Evolutionary conservation across 495 filamentous ascomycete genomes (phyloP), one percentile per base, ranked within the genome.

Genomic region (Lasiosphaeria miniovina): DNA sequence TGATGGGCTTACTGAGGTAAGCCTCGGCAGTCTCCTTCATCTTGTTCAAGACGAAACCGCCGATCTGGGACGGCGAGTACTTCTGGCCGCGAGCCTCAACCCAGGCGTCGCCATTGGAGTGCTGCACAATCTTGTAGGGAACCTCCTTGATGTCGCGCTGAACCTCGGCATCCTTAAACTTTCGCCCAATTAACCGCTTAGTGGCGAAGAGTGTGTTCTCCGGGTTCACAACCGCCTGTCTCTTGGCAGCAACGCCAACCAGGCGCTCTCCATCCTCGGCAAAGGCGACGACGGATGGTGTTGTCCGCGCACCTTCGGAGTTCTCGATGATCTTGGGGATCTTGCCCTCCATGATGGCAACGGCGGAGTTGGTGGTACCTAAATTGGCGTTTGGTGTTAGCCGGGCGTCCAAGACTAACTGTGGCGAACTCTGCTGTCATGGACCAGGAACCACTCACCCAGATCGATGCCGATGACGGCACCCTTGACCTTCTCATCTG

Each of bases 191-290:
- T 73, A 98, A 86, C 86, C 94, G 91, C 88, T 98, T 98, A 61
- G 94, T 98, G 77, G 94, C 94, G 74, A 98, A 98, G 52, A 98
- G 87, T 52, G 94, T 98, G 80, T 98, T 98, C 77, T 98, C 94
- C 4, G 94, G 94, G 83, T 98, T 98, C 66, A 98, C 95, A 66
- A 98, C 95, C 52, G 94, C 94, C 78, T 98, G 94, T 71, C 94
- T 93, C 86, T 98, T 98, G 63, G 94, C 94, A 52, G 94, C 91
- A 66, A 98, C 91, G 89, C 94, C 94, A 64, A 98, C 94, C 59
- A 98, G 80, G 62, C 95, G 90, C 84, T 98, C 94, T 59, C 95
- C 95, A 77, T 96, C 92, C 79, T 96, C 87, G 49, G 94, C 89
- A 78, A 98, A 98, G 67, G 90, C 94, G 64, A 98, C 93, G 36